These are phyloP conservation scores for Coemansia interrupta DNA, from an alignment of 192 early-diverging fungal species.

Conservation along the genomic window DNA sequence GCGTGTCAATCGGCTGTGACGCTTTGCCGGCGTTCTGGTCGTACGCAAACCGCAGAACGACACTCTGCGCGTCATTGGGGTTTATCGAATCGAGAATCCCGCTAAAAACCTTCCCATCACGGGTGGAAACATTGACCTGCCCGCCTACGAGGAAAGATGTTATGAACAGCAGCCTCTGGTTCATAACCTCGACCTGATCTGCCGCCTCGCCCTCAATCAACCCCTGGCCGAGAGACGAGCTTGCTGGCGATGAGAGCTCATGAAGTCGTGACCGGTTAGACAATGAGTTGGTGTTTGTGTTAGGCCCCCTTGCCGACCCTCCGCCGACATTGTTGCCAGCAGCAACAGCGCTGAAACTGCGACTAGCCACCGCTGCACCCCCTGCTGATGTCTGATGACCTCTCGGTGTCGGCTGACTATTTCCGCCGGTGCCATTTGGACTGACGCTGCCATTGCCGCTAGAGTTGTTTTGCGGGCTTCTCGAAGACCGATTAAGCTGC, in stretches of 20 bases:
- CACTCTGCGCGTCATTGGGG: slow-evolving; percentile 49
- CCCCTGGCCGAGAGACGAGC: neutral
- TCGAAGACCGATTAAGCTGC: slow-evolving; percentile 24
- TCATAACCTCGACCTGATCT: slow-evolving; percentile 46
- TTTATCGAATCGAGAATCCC: slow-evolving; percentile 49
- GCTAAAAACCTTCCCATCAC: slow-evolving; percentile 17
- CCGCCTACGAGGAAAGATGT: slow-evolving; percentile 39
- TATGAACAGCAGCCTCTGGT: slow-evolving; percentile 43
- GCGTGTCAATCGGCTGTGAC: slow-evolving; percentile 28
- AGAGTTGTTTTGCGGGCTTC: slow-evolving; percentile 15
- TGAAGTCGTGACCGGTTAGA: slow-evolving; percentile 4
- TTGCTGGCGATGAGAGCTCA: neutral
- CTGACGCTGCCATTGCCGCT: slow-evolving; percentile 8
- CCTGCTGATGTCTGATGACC: slow-evolving; percentile 1
- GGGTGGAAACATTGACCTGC: slow-evolving; percentile 29
- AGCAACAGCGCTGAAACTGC: slow-evolving; percentile 15
- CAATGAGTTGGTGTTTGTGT: slow-evolving; percentile 2
- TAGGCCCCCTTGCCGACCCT: neutral
- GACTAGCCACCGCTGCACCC: neutral
- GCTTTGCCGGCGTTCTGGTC: slow-evolving; percentile 20
- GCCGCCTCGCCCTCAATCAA: slow-evolving; percentile 43
- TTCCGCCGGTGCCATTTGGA: neutral
- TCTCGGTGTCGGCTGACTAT: neutral
- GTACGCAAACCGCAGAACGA: slow-evolving; percentile 45
- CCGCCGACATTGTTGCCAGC: slow-evolving; percentile 2